phyloP scores from a whole-genome alignment of 192 early-diverging fungal genomes.

The Polychytrium aggregatum region DNA sequence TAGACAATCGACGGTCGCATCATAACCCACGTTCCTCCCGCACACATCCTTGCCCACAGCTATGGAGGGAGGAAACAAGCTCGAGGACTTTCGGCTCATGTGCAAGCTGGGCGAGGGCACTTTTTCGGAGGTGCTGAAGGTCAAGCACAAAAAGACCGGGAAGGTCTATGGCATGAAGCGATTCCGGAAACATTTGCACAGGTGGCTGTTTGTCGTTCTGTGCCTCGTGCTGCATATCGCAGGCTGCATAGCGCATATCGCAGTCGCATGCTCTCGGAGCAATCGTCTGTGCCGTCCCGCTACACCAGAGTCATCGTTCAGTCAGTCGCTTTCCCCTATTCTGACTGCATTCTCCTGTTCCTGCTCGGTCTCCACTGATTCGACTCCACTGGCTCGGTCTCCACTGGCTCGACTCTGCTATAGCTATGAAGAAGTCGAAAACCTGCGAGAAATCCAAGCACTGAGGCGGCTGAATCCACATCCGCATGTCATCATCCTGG shows the following conservation, averaged over 20 bases:
- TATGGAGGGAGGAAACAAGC: too few species aligned
- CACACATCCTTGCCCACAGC: too few species aligned
- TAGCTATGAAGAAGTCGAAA: slow-evolving; percentile 43
- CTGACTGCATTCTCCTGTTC: too few species aligned
- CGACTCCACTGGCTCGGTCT: not conserved
- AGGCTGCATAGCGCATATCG: too few species aligned
- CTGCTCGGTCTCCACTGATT: not conserved
- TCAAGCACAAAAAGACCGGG: slow-evolving; percentile 48
- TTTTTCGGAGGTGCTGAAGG: slow-evolving; percentile 53
- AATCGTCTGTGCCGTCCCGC: too few species aligned
- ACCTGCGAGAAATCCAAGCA: slow-evolving; percentile 50
- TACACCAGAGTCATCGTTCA: too few species aligned
- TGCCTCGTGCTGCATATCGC: too few species aligned
- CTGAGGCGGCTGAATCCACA: slow-evolving; percentile 42
- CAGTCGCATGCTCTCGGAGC: too few species aligned
- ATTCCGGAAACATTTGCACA: slow-evolving; percentile 48
- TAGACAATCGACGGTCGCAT: too few species aligned
- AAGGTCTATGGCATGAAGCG: slow-evolving; percentile 51
- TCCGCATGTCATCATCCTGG: slow-evolving; percentile 35
- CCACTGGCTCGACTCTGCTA: not conserved
- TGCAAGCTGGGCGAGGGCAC: slow-evolving; percentile 54
- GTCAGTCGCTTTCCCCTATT: too few species aligned
- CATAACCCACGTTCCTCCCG: too few species aligned
- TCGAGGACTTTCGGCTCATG: slow-evolving; percentile 46
- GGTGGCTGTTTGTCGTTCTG: slow-evolving; percentile 6